Evolutionary conservation across 2,329 filamentous ascomycete genomes (phyloP), one percentile per base, ranked within the genome.

Genomic region (Gremmenia infestans): DNA sequence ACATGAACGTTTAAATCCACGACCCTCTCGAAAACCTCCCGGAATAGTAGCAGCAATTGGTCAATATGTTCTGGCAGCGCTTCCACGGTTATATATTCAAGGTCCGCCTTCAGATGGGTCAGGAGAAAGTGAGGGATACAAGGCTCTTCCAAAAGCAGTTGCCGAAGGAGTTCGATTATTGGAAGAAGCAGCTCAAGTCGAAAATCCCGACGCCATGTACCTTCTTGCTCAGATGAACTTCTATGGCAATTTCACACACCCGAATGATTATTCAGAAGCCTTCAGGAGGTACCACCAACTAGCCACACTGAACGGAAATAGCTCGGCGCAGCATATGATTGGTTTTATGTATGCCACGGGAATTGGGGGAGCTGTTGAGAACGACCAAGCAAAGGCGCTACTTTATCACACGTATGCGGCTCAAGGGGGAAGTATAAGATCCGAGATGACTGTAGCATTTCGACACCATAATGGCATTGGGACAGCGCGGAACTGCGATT

Each of bases 271-370:
- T 64, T 78, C 81, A 35, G 79, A 82, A 48, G 90, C 94, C 0
- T 96, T 96, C 70, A 78, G 81, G 62, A 82, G 90, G 74, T 99
- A 97, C 72, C 78, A 88, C 60, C 79, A 86, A 59, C 80, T 99
- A 53, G 90, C 93, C 2, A 79, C 80, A 17, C 71, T 86, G 57
- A 82, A 88, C 62, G 94, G 93, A 46, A 97, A 99, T 72, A 87
- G 84, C 62, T 96, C 93, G 12, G 94, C 94, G 1, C 91, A 97
- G 71, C 88, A 96, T 72, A 97, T 99, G 93, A 71, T 97, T 48
- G 94, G 90, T 0, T 84, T 99, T 65, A 94, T 96, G 81, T 93
- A 99, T 73, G 92, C 92, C 37, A 99, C 94, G 0, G 94, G 94
- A 0, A 80, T 99, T 56, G 92, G 90, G 15, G 84, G 84, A 35